Evolutionary conservation across 1,284 basidiomycete species (phyloP).

Genomic region (Bjerkandera adusta): DNA sequence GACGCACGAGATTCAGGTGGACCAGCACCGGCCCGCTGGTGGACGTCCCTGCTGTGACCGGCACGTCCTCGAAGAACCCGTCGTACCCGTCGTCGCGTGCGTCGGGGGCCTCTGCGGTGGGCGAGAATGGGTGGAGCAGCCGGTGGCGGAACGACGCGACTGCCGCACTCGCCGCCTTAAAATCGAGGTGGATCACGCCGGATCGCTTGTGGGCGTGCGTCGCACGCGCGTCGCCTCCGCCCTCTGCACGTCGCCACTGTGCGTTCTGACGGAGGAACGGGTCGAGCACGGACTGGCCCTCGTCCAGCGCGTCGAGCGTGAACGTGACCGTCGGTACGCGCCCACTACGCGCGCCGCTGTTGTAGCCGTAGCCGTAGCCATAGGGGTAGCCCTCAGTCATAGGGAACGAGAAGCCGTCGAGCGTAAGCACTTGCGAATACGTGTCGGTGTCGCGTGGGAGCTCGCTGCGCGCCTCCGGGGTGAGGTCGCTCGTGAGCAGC

Average conservation of each 20-base stretch:
- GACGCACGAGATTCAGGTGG: conserved; percentile 31
- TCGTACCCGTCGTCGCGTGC: conserved; percentile 20
- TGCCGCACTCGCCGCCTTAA: conserved; percentile 5
- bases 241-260: conserved; percentile 10
- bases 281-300: conserved; percentile 28
- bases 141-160: conserved; percentile 15
- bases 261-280: conserved; percentile 26
- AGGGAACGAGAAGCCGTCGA: conserved; percentile 28
- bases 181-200: neutral
- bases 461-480: conserved; percentile 24
- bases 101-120: conserved; percentile 12
- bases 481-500: conserved; percentile 37
- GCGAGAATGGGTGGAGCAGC: conserved; percentile 3
- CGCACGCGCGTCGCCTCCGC: conserved; percentile 9
- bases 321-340: conserved; percentile 22
- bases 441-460: conserved; percentile 26
- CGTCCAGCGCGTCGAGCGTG: conserved; percentile 26
- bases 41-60: conserved; percentile 22
- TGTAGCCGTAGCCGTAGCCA: neutral
- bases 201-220: neutral
- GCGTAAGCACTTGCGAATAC: conserved; percentile 37
- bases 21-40: conserved; percentile 28
- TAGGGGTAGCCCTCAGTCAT: conserved; percentile 15
- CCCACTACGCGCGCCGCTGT: no score
- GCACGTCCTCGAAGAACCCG: conserved; percentile 29